A percentile compares a stretch with the other conserved stretches of the same genome.
Evolutionary conservation across 2,329 filamentous ascomycete species (phyloP).

Genomic region (Huntiella decipiens): DNA sequence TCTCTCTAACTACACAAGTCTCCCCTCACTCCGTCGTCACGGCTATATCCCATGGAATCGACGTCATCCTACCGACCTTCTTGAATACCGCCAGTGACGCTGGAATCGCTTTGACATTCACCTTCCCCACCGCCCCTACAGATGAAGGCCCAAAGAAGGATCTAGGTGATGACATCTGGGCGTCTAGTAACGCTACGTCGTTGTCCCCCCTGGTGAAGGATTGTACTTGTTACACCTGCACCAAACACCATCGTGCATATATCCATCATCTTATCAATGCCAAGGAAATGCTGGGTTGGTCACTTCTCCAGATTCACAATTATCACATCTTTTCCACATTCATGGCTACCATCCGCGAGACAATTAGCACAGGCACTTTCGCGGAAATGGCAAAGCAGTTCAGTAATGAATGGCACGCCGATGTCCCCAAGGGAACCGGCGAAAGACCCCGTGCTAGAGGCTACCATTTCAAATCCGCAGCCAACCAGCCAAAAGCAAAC

Average conservation of each 20-base stretch:
- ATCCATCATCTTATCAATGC: conserved; percentile 72
- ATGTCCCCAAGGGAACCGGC: conserved; percentile 56
- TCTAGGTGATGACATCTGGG: conserved; percentile 60
- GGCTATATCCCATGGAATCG: conserved; percentile 58
- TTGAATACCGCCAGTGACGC: conserved; percentile 57
- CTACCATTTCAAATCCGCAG: conserved; percentile 61
- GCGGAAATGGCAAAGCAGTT: conserved; percentile 19
- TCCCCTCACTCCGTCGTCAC: conserved; percentile 62
- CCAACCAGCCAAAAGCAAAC: conserved; percentile 48
- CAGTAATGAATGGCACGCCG: conserved; percentile 28
- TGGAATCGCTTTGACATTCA: conserved; percentile 66
- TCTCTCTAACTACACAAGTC: conserved; percentile 51
- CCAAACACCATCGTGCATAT: conserved; percentile 67
- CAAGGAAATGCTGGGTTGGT: conserved; percentile 95
- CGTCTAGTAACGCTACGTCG: conserved; percentile 30
- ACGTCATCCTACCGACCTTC: conserved; percentile 64
- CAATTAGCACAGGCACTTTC: conserved; percentile 46
- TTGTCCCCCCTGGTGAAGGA: conserved; percentile 41
- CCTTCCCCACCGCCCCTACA: conserved; percentile 37
- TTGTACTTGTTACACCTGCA: conserved; percentile 73
- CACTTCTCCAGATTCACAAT: conserved; percentile 82
- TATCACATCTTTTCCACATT: conserved; percentile 53
- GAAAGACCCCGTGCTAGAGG: conserved; percentile 62
- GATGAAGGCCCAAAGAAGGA: conserved; percentile 7
- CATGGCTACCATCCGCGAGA: conserved; percentile 49